Evolutionary conservation across 2,329 filamentous ascomycete species (phyloP), one percentile per base, ranked within the genome.

Genomic region (Phyllosticta citrichinensis): DNA sequence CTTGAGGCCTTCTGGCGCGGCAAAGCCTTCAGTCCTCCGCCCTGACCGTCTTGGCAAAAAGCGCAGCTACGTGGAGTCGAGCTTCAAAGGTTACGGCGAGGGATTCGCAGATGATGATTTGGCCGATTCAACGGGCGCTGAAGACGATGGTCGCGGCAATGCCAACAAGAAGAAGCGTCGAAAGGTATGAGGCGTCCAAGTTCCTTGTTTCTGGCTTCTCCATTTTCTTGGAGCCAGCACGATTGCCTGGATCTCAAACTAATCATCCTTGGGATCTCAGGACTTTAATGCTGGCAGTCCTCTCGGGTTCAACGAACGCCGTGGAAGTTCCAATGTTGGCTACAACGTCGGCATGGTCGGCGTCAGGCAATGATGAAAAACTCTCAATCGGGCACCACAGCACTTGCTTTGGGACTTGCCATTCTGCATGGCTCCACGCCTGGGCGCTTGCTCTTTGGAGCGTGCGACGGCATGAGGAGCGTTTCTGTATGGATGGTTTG

Each of bases 51-150:
- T 80, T 60, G 80, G 83, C 64, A 89, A 88, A 77, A 91, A 91
- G 79, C 82, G 89, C 55, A 83, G 85, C 64, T 92, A 91, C 69
- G 85, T 86, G 50, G 88, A 92, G 65, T 82, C 80, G 66, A 89
- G 86, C 67, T 92, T 83, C 68, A 85, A 88, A 67, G 88, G 88
- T 52, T 91, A 91, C 68, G 82, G 83, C 53, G 87, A 91, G 66
- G 85, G 86, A 35, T 90, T 80, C 66, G 81, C 81, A 10, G 87
- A 91, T 64, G 87, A 89, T 65, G 87, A 87, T 64, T 72, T 71
- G 9, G 83, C 80, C 61, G 85, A 90, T 68, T 89, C 86, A 22
- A 89, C 87, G 22, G 87, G 85, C 62, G 87, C 88, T 65, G 84
- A 85, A 66, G 87, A 88, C 66, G 84, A 87, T 57, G 64, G 67